A percentile compares a stretch with the other conserved stretches of the same genome.
These are phyloP conservation scores for Xerocomellus chrysenteron DNA, from an alignment of 768 basidiomycete genomes.

Conservation along the genomic window DNA sequence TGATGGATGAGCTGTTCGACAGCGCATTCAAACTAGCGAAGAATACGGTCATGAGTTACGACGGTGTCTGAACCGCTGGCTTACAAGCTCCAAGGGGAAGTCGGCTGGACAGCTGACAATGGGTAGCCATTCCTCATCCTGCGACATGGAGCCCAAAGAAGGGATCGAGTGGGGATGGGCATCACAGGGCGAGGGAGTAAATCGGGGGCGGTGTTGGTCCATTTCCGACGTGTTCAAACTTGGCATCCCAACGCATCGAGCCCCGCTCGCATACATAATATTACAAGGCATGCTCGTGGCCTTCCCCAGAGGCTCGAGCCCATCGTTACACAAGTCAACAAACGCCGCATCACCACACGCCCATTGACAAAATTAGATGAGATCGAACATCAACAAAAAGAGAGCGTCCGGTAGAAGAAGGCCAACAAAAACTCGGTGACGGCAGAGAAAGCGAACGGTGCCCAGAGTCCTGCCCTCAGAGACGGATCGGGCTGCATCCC, in stretches of 20 bases:
- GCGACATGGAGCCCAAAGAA: background rate
- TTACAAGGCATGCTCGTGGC: conserved; percentile 14
- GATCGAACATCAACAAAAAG: conserved; percentile 24
- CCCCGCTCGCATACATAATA: conserved; percentile 15
- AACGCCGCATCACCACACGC: conserved; percentile 12
- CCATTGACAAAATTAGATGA: conserved; percentile 15
- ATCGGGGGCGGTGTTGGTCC: conserved; percentile 21
- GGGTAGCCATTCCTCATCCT: conserved; percentile 28
- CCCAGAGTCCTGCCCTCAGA: conserved; percentile 9
- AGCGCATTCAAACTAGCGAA: conserved; percentile 66
- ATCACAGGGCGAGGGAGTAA: conserved; percentile 24
- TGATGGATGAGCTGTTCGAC: conserved; percentile 75
- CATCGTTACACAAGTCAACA: conserved; percentile 6
- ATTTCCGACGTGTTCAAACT: background rate
- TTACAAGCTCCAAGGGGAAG: conserved; percentile 45
- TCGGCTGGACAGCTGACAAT: conserved; percentile 41
- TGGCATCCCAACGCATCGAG: background rate
- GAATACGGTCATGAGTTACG: background rate
- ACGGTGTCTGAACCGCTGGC: conserved; percentile 4
- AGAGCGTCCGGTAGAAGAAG: conserved; percentile 23
- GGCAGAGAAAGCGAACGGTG: conserved; percentile 21
- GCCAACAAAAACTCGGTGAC: conserved; percentile 14
- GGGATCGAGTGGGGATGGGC: background rate
- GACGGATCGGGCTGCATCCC: conserved; percentile 20
- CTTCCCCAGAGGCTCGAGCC: background rate